phyloP scores from a whole-genome alignment of 495 filamentous ascomycete genomes.

The Neurospora sp. region DNA sequence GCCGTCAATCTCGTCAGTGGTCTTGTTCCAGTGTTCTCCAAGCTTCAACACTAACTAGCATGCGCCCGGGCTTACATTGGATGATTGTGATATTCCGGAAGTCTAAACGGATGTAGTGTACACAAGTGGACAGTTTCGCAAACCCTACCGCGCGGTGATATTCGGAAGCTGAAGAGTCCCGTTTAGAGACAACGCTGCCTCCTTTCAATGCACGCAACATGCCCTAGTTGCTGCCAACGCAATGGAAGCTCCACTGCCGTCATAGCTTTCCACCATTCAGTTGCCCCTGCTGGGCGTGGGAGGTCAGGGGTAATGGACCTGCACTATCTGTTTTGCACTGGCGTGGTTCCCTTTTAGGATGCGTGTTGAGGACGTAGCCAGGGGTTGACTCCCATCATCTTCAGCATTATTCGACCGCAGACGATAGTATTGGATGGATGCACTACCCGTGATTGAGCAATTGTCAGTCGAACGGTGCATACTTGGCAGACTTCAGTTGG shows the following conservation, averaged over 20 bases:
- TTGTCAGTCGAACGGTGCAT: slow-evolving; percentile 10
- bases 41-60: not conserved
- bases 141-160: not conserved
- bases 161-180: not conserved
- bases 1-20: not conserved
- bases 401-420: not conserved
- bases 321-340: not conserved
- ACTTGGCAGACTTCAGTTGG: slow-evolving; percentile 9
- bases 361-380: slow-evolving; percentile 2
- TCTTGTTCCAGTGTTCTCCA: not conserved
- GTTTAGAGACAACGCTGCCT: not conserved
- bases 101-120: not conserved
- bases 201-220: slow-evolving; percentile 1
- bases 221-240: slow-evolving; percentile 1
- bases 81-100: not conserved
- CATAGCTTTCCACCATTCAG: slow-evolving; percentile 3
- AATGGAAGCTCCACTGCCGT: slow-evolving; percentile 7
- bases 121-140: not conserved
- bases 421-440: not conserved
- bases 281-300: slow-evolving; percentile 2
- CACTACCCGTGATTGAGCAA: not conserved
- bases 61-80: not conserved
- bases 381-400: not conserved
- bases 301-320: slow-evolving; percentile 1
- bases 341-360: not conserved